Evolutionary conservation across 1,139 yeast genomes (phyloP).

Genomic region (Suhomyces taliae): DNA sequence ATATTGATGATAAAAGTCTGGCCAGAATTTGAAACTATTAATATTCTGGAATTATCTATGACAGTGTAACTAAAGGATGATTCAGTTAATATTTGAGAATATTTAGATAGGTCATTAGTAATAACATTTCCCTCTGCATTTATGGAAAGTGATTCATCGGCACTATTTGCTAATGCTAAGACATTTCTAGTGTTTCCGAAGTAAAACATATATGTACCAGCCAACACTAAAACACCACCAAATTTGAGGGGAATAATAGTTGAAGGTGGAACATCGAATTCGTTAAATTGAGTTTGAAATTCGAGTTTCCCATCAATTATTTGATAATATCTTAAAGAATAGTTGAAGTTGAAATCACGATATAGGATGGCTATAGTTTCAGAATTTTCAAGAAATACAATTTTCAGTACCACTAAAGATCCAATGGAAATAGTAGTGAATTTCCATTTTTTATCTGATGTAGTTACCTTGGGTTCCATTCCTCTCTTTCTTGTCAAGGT

Average conservation of each 20-base stretch:
- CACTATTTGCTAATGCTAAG: slow-evolving; percentile 14
- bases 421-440: slow-evolving; percentile 26
- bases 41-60: slow-evolving; percentile 29
- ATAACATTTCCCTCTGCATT: slow-evolving; percentile 11
- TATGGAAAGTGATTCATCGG: slow-evolving; percentile 10
- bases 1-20: slow-evolving; percentile 29
- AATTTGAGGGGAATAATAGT: slow-evolving; percentile 22
- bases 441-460: slow-evolving; percentile 12
- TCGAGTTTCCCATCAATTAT: slow-evolving; percentile 10
- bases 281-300: slow-evolving; percentile 28
- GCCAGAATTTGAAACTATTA: slow-evolving; percentile 35
- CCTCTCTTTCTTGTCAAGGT: not conserved
- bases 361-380: slow-evolving; percentile 30
- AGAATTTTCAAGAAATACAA: slow-evolving; percentile 15
- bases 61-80: slow-evolving; percentile 14
- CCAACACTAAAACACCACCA: slow-evolving; percentile 36
- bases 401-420: slow-evolving; percentile 27
- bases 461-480: not conserved
- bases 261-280: slow-evolving; percentile 36
- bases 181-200: slow-evolving; percentile 25
- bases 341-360: slow-evolving; percentile 36
- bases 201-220: slow-evolving; percentile 32
- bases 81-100: slow-evolving; percentile 9
- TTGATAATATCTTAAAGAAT: slow-evolving; percentile 32
- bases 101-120: slow-evolving; percentile 14